Evolutionary conservation across 83 land plant species (phyloP), one percentile per base, ranked within the genome.

Genomic region (Isoetes engelmannii): DNA sequence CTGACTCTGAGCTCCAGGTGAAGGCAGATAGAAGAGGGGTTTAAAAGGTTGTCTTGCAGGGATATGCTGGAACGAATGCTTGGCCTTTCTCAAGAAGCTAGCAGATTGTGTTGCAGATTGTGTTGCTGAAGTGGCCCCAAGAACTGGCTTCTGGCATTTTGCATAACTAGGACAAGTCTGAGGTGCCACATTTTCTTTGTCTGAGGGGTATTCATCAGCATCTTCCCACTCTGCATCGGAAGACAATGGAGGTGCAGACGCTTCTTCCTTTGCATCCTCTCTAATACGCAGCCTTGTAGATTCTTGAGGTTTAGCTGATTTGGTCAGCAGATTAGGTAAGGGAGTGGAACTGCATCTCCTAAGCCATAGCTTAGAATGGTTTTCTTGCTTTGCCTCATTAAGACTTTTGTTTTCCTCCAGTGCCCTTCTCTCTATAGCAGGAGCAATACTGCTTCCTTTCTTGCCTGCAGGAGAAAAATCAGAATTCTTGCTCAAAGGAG

Each of bases 301-400:
- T n/a, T 8, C 47, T 21, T 63, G 56, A 4, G 69, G 10, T 6
- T 45, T 21, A 43, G 60, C 53, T 17, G 21, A 15, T 47, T 5
- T 45, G n/a, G 72, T 78, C 19, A 44, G 50, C 5, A 69, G 67
- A 5, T 19, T 12, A 61, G 81, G 77, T 45, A 47, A 48, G 45
- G 81, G 77, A 47, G 77, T 68, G 41, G 81, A 78, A 50, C 43
- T 73, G 61, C 81, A 72, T 20, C 77, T 61, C 17, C 81, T 49
- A 13, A 73, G 53, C 77, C 77, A 73, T 12, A 73, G 61, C 43
- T 46, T 78, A 12, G 81, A 57, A 43, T 70, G 57, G 7, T 59
- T 57, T 55, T 1, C 53, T 65, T 44, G 65, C 43, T 47, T 42
- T 70, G 42, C 4, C 64, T 9, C 18, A 50, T 15, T 57, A 19